Evolutionary conservation across 2,329 filamentous ascomycete genomes (phyloP).

Genomic region (Helotiales sp.): DNA sequence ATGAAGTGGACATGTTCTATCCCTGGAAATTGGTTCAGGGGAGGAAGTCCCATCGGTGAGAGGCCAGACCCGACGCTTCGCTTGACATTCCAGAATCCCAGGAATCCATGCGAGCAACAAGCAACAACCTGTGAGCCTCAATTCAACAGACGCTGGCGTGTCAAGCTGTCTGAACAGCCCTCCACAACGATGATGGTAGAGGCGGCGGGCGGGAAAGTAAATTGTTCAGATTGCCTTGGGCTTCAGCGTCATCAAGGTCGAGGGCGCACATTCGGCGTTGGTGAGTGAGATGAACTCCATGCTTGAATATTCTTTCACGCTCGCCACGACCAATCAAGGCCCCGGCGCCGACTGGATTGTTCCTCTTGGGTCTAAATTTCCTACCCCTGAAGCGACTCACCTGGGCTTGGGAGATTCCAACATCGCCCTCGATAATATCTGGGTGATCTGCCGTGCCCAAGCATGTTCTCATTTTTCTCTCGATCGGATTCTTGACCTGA

Average conservation of each 20-base stretch:
- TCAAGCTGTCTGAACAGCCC: not conserved
- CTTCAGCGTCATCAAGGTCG: not conserved
- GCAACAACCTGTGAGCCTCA: conserved; percentile 1
- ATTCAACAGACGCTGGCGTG: not conserved
- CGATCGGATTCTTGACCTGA: not conserved
- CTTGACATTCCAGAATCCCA: conserved; percentile 3
- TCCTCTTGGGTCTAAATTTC: conserved; percentile 5
- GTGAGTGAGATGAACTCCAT: conserved; percentile 10
- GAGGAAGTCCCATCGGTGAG: conserved; percentile 5
- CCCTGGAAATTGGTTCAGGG: conserved; percentile 10
- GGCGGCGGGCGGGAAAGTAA: not conserved
- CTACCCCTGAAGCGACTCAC: conserved; percentile 12
- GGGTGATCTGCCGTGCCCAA: not conserved
- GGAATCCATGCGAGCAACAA: conserved; percentile 3
- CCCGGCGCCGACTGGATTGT: not conserved
- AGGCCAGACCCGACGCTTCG: conserved; percentile 1
- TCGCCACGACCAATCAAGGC: conserved; percentile 2
- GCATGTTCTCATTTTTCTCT: not conserved
- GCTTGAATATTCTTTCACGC: too few species aligned
- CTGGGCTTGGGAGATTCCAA: not conserved
- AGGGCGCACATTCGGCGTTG: not conserved
- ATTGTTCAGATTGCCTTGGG: not conserved
- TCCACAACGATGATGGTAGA: not conserved
- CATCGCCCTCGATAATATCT: not conserved
- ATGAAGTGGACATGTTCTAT: conserved; percentile 1